phyloP scores from a whole-genome alignment of 2,329 filamentous ascomycete genomes.

The Bimuria novae-zelandiae region DNA sequence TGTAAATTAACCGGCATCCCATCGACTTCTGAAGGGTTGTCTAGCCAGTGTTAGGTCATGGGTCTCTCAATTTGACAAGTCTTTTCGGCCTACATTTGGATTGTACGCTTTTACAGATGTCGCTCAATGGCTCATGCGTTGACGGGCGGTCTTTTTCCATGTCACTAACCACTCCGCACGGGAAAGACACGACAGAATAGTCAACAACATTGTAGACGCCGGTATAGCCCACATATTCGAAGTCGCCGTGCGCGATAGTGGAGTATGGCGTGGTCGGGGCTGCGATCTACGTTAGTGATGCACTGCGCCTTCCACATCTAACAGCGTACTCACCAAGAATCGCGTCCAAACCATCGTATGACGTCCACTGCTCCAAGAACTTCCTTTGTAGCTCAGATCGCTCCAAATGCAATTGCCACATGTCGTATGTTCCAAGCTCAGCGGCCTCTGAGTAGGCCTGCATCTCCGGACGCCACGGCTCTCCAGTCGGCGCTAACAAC shows the following conservation, averaged over 20 bases:
- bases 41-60: constrained; percentile 25
- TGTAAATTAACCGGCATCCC: constrained; percentile 52
- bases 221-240: constrained; percentile 53
- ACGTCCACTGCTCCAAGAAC: constrained; percentile 54
- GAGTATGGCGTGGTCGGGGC: constrained; percentile 53
- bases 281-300: constrained; percentile 17
- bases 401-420: constrained; percentile 57
- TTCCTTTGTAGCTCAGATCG: constrained; percentile 50
- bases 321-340: constrained; percentile 43
- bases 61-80: not conserved
- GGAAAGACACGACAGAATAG: constrained; percentile 53
- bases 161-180: constrained; percentile 47
- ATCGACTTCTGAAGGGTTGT: constrained; percentile 46
- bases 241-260: constrained; percentile 48
- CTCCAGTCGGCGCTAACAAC: constrained; percentile 47
- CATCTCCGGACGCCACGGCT: constrained; percentile 58
- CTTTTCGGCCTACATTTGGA: constrained; percentile 46
- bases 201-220: constrained; percentile 56
- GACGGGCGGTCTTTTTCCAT: constrained; percentile 42
- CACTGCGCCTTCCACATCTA: not conserved
- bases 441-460: constrained; percentile 48
- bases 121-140: constrained; percentile 37
- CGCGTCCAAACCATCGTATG: constrained; percentile 49
- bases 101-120: constrained; percentile 46
- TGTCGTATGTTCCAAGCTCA: constrained; percentile 50